Conservation (phyloP, 176 grass and related monocot genomes). For the sorghum (Sorghum bicolor) region DNA sequence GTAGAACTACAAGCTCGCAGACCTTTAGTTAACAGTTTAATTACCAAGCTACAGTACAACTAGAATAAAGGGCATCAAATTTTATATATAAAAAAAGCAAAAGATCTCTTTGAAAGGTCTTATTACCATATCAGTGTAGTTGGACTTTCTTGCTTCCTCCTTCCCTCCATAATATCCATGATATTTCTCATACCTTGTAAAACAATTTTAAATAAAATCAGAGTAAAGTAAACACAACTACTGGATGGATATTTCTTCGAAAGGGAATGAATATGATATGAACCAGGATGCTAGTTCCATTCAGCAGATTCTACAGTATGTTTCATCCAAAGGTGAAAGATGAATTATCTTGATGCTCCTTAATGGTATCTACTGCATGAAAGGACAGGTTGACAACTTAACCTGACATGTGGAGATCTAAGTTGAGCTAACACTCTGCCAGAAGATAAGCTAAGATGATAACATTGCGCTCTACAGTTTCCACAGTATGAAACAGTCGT, state of each 20-base stretch:
- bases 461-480: neutral
- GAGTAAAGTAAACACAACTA: neutral
- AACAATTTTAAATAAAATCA: constrained; percentile 22
- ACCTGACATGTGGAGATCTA: neutral
- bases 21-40: neutral
- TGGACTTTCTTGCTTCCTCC: constrained; percentile 87
- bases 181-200: constrained; percentile 92
- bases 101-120: neutral
- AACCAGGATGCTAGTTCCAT: neutral
- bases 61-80: neutral
- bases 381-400: neutral
- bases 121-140: constrained; percentile 91
- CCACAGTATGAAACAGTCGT: too few relatives aligned
- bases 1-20: neutral
- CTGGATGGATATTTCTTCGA: neutral
- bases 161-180: constrained; percentile 86
- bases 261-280: neutral
- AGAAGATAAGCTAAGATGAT: neutral
- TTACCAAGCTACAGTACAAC: neutral
- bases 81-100: neutral
- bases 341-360: neutral
- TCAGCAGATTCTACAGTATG: neutral
- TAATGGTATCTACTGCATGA: neutral
- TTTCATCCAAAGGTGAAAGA: neutral
- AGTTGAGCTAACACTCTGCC: neutral